Conservation (phyloP, 768 basidiomycete species). For the Suillus tomentosus region DNA sequence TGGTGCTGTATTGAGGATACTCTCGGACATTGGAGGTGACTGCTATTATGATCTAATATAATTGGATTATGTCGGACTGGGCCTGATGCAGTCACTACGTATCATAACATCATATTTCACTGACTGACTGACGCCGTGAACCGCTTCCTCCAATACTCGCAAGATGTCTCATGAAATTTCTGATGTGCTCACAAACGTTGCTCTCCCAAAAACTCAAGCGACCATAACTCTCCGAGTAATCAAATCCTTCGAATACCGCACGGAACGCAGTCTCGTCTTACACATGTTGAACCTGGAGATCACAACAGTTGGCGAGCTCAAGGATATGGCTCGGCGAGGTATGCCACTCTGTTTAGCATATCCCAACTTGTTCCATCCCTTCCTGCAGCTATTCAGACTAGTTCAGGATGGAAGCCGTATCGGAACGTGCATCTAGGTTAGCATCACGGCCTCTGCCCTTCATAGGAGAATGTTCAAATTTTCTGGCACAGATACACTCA, state of each 20-base stretch:
- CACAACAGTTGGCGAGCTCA: constrained; percentile 79
- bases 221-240: constrained; percentile 91
- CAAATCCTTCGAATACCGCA: constrained; percentile 93
- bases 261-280: constrained; percentile 84
- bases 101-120: neutral
- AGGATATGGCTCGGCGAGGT: constrained; percentile 73
- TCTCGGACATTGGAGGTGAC: constrained; percentile 15
- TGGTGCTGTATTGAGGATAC: constrained; percentile 4
- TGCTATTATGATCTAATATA: neutral
- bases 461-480: neutral
- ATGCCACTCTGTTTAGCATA: constrained; percentile 18
- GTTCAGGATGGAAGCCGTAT: constrained; percentile 89
- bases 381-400: constrained; percentile 64
- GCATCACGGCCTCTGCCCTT: constrained; percentile 17
- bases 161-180: constrained; percentile 39
- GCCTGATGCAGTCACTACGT: neutral
- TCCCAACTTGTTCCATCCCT: constrained; percentile 14
- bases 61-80: neutral
- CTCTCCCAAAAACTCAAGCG: constrained; percentile 69
- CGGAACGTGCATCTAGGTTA: constrained; percentile 68
- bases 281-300: constrained; percentile 77
- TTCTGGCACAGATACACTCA: constrained; percentile 74
- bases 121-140: neutral
- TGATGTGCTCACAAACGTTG: constrained; percentile 60
- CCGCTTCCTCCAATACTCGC: neutral